phyloP scores from a whole-genome alignment of 129 eudicot species.

The Centrapalus pauciflorus region DNA sequence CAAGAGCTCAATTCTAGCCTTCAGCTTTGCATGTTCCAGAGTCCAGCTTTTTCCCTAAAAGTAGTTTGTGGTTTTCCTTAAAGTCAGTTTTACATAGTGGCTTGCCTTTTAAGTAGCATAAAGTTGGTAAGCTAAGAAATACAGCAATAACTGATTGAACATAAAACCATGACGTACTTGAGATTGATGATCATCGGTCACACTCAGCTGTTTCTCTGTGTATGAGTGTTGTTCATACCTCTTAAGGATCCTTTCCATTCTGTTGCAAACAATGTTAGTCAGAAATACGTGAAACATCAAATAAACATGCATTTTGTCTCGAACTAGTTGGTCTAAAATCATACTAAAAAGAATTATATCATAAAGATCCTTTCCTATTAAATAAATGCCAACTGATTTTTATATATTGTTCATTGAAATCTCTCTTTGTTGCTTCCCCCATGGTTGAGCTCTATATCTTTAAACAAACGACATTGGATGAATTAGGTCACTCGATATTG shows the following conservation, averaged over 20 bases:
- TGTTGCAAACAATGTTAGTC: slow-evolving; percentile 13
- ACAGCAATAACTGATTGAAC: not conserved
- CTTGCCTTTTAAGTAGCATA: not conserved
- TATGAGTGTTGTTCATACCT: slow-evolving; percentile 68
- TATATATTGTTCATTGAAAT: too few relatives aligned
- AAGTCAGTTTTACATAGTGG: not conserved
- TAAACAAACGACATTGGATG: too few relatives aligned
- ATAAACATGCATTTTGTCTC: too few relatives aligned
- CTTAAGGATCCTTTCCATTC: slow-evolving; percentile 88
- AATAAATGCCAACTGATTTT: too few relatives aligned
- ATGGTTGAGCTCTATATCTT: too few relatives aligned
- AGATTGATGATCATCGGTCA: slow-evolving; percentile 37
- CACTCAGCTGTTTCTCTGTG: slow-evolving; percentile 46
- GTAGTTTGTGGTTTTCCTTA: not conserved
- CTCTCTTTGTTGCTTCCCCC: too few relatives aligned
- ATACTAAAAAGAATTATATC: too few relatives aligned
- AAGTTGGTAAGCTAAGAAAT: not conserved
- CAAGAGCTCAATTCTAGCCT: slow-evolving; percentile 71
- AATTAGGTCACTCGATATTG: too few relatives aligned
- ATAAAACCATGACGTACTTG: slow-evolving; percentile 29
- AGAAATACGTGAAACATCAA: not conserved
- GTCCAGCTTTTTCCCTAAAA: slow-evolving; percentile 36
- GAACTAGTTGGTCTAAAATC: too few relatives aligned
- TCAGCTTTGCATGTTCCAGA: slow-evolving; percentile 64
- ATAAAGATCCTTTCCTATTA: too few relatives aligned